Evolutionary conservation across 2,329 filamentous ascomycete genomes (phyloP).

Genomic region (Talaromyces sp.): DNA sequence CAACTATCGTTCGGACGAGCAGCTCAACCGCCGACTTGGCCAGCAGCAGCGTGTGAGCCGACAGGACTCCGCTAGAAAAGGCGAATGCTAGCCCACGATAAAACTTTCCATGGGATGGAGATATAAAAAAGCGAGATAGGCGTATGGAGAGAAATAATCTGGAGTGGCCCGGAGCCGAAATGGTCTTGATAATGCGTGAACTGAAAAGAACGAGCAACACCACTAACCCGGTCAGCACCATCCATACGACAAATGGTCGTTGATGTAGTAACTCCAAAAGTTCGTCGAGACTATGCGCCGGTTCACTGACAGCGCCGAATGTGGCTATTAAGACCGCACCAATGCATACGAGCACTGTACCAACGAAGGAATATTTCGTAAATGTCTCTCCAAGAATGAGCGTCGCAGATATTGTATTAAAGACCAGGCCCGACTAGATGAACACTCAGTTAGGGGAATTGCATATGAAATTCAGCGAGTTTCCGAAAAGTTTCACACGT

Average conservation of each 20-base stretch:
- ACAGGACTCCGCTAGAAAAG: conserved; percentile 83
- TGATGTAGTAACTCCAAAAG: conserved; percentile 69
- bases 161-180: conserved; percentile 30
- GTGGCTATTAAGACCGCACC: conserved; percentile 89
- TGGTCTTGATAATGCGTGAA: conserved; percentile 43
- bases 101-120: conserved; percentile 64
- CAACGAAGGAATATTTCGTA: conserved; percentile 84
- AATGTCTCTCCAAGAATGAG: conserved; percentile 90
- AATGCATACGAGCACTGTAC: conserved; percentile 78
- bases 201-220: conserved; percentile 63
- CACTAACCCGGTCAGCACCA: conserved; percentile 70
- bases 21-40: conserved; percentile 96
- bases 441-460: background rate
- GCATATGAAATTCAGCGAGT: background rate
- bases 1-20: conserved; percentile 77
- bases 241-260: conserved; percentile 79
- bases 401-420: conserved; percentile 97
- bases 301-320: conserved; percentile 90
- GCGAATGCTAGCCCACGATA: conserved; percentile 82
- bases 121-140: conserved; percentile 34
- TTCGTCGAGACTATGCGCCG: conserved; percentile 80
- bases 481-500: conserved; percentile 19
- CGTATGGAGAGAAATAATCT: conserved; percentile 41
- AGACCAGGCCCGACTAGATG: conserved; percentile 74
- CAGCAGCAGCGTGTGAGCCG: conserved; percentile 85